Conservation (phyloP, 2,329 filamentous ascomycete species). For the Grosmannia huntii region DNA sequence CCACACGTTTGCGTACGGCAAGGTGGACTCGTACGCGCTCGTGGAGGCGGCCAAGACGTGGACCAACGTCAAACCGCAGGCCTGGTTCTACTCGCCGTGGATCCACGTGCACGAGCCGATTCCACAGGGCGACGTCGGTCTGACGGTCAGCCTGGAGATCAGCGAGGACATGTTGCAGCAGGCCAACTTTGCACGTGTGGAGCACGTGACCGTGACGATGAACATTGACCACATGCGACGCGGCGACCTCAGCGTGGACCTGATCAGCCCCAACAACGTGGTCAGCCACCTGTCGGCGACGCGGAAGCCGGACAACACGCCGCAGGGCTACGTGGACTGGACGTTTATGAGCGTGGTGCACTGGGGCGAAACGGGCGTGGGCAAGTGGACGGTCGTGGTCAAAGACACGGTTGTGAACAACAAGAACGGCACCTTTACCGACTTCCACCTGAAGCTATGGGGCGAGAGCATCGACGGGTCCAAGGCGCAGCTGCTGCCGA, state of each 20-base stretch:
- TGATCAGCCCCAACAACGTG: conserved; percentile 71
- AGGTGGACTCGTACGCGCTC: conserved; percentile 76
- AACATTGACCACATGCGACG: conserved; percentile 79
- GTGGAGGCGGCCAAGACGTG: conserved; percentile 79
- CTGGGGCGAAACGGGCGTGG: conserved; percentile 82
- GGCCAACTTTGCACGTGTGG: conserved; percentile 74
- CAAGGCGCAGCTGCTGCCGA: conserved; percentile 61
- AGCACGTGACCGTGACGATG: conserved; percentile 97
- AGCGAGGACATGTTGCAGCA: conserved; percentile 67
- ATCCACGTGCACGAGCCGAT: conserved; percentile 76
- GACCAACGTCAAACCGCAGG: conserved; percentile 83
- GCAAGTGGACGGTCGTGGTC: conserved; percentile 83
- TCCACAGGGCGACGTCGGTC: conserved; percentile 69
- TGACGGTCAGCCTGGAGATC: conserved; percentile 70
- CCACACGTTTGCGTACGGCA: conserved; percentile 91
- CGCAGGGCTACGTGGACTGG: conserved; percentile 77
- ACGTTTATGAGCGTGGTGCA: conserved; percentile 98
- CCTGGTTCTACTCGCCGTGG: conserved; percentile 92
- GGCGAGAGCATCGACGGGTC: conserved; percentile 70
- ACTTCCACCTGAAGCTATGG: conserved; percentile 93
- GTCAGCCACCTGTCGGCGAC: conserved; percentile 72
- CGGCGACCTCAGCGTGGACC: conserved; percentile 84
- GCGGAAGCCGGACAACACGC: conserved; percentile 54
- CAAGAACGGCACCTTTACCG: conserved; percentile 63
- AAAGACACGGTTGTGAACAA: conserved; percentile 74